Conservation (phyloP, 805 yeast species). For the Candida piceae region DNA sequence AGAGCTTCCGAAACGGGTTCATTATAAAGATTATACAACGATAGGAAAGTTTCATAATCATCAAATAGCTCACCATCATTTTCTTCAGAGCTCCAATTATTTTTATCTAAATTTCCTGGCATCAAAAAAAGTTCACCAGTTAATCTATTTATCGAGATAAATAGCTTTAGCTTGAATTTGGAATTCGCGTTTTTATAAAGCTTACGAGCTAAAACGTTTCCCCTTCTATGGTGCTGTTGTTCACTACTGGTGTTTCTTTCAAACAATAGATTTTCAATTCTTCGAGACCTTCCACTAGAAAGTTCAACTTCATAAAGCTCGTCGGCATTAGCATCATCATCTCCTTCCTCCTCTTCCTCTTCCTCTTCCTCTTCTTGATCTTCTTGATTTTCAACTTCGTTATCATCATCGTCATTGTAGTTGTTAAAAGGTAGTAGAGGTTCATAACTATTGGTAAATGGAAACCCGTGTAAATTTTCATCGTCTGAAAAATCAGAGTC, state of each 20-base stretch:
- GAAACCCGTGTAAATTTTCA: slow-evolving; percentile 10
- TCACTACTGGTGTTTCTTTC: slow-evolving; percentile 22
- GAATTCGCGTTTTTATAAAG: slow-evolving; percentile 23
- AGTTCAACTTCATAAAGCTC: slow-evolving; percentile 23
- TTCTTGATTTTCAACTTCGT: too few species aligned
- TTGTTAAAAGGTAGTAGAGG: slow-evolving; percentile 5
- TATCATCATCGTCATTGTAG: too few species aligned
- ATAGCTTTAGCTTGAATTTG: slow-evolving; percentile 21
- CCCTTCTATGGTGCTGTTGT: slow-evolving; percentile 23
- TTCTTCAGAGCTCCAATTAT: slow-evolving; percentile 31
- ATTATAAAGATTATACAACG: slow-evolving; percentile 20
- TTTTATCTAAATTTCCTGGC: slow-evolving; percentile 30
- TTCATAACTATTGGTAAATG: slow-evolving; percentile 10
- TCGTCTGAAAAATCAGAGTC: slow-evolving; percentile 17
- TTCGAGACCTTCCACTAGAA: slow-evolving; percentile 28
- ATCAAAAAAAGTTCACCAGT: slow-evolving; percentile 30
- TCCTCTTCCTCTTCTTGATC: slow-evolving; percentile 11
- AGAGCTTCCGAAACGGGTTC: background rate
- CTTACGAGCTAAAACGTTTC: slow-evolving; percentile 21
- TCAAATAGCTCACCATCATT: slow-evolving; percentile 29
- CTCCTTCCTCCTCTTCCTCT: slow-evolving; percentile 18
- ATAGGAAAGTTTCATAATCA: slow-evolving; percentile 23
- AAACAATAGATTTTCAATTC: slow-evolving; percentile 26
- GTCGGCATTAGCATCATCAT: slow-evolving; percentile 17
- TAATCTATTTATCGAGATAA: slow-evolving; percentile 26